Evolutionary conservation across 1,139 yeast genomes (phyloP), one percentile per base, ranked within the genome.

Genomic region (Zygoascus sp.): DNA sequence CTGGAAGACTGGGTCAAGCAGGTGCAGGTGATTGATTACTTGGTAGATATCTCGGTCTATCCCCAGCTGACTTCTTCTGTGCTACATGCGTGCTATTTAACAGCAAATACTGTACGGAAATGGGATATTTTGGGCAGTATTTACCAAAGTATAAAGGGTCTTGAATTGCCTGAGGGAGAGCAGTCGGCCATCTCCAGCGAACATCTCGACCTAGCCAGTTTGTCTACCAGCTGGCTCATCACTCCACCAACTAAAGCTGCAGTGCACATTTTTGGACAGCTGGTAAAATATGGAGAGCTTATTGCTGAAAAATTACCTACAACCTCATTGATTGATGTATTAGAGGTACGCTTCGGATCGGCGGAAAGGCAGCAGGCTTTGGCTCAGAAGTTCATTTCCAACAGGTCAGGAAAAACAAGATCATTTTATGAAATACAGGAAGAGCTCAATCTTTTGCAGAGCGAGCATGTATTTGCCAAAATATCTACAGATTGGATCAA

Each of bases 1-100:
- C 35, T 56, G 7, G 46, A 49, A 39, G 25, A 47, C 2, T 58
- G 61, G 61, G 44, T 57, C 8, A 45, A 49, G 13, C 27, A 48
- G 13, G 23, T 27, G 10, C 15, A 20, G 1, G 37, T 42, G 16
- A 36, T 50, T 21, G 35, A 20, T 1, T 17, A 46, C n/a, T 32
- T 51, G 9, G 45, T 28, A 10, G 46, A 45, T 2, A 22, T 55
- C 27, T 48, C 52, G 6, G 27, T 30, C 22, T 42, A 27, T 39
- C 50, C 22, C 21, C 43, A 39, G 36, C 32, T 43, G 37, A 43
- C 32, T 28, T 35, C 37, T 27, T 37, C 48, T 23, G 40, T 57
- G 10, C 40, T 56, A 4, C 48, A 51, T 6, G 53, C 58, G 4
- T 54, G 58, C 34, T 57, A 57, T 35, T 25, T 32, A n/a, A 15